These are phyloP conservation scores for Tricholoma saponaceum DNA, from an alignment of 768 basidiomycete genomes.

Conservation along the genomic window DNA sequence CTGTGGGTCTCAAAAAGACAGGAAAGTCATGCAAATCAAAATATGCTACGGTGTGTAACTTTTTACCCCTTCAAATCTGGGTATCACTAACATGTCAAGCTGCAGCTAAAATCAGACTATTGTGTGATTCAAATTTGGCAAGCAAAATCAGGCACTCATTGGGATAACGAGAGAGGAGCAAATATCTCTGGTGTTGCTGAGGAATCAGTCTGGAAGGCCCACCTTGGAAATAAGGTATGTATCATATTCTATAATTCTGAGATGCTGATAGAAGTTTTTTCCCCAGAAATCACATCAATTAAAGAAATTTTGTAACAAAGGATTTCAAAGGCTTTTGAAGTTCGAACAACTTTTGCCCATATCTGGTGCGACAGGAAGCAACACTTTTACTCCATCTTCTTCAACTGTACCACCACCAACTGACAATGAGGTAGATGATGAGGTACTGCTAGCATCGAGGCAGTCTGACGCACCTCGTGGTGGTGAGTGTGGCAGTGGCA, in stretches of 20 bases:
- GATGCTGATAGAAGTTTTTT: not conserved
- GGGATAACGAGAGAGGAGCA: not conserved
- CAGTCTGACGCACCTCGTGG: too few relatives aligned
- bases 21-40: not conserved
- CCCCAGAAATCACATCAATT: not conserved
- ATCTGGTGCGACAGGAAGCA: not conserved
- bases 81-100: not conserved
- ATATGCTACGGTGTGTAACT: not conserved
- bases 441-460: not conserved
- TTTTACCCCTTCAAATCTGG: too few relatives aligned
- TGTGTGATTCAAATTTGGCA: not conserved
- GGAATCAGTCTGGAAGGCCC: not conserved
- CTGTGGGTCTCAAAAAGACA: not conserved
- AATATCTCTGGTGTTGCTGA: not conserved
- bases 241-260: not conserved
- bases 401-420: too few relatives aligned
- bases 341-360: not conserved
- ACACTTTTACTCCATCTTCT: too few relatives aligned
- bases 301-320: not conserved
- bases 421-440: not conserved
- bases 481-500: too few relatives aligned
- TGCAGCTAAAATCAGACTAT: not conserved
- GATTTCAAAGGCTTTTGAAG: not conserved
- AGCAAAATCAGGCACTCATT: not conserved
- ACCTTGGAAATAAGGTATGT: not conserved